Base-by-base conservation (phyloP, 1,284 basidiomycete species). In the Austroboletus novae-zelandiae region DNA sequence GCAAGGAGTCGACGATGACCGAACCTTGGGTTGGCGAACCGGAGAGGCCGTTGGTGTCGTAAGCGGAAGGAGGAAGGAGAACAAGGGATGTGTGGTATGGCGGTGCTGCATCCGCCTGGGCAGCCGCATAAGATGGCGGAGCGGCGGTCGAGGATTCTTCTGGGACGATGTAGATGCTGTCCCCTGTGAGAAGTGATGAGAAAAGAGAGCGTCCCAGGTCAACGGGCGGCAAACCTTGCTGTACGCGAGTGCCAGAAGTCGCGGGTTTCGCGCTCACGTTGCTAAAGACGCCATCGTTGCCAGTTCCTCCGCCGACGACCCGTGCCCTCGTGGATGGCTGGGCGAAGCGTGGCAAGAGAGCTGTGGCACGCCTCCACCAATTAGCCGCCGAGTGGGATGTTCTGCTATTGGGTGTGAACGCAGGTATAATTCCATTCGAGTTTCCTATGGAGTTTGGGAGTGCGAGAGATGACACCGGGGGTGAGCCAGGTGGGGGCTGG, bases 41-140 rank as follows among this genome's bases (percentile, higher is more conserved):
- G 57, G 43, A 58, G 23, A 74, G 63, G 4, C 71, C 61, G 54
- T 75, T 76, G 25, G 79, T 31, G 29, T 64, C 60, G 14, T 56
- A 64, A 17, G 80, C 71, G 10, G 65, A 62, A 50, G 85, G 84
- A 8, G 89, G 87, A 23, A 88, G 85, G 59, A 98, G 91, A 23
- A 98, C 85, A 1, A 94, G 96, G 7, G 94, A 98, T 65, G 98
- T 97, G 88, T 95, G 98, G 70, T 99, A 99, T 0, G 95, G 91
- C 2, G 96, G 96, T 2, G 95, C 94, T 13, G 94, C 84, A 69
- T 99, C 96, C 10, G 92, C 88, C 59, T 97, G 88, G 5, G 97
- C 96, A 31, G 84, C 78, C 40, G 92, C 87, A 70, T 99, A 99
- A 5, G 86, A 83, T 14, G 94, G 94, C 5, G 94, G 93, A 0